Conservation (phyloP, 305 asterid genomes). For the Solanum aculeatissimum region DNA sequence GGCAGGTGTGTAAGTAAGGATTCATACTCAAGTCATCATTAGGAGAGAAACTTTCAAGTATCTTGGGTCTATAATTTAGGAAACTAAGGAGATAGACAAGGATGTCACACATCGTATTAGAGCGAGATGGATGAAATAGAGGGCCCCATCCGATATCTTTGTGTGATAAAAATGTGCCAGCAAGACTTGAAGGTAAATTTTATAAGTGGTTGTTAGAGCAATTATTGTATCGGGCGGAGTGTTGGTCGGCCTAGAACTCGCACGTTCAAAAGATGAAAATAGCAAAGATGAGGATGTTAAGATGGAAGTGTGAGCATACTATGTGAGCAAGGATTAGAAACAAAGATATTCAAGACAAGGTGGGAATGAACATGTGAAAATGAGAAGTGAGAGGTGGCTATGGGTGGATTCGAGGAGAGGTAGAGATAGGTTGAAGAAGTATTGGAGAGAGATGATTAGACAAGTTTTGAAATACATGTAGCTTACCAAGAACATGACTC, state of each 20-base stretch:
- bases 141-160: fast-evolving
- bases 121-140: not conserved
- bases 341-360: not conserved
- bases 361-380: too few species aligned
- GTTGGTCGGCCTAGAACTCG: not conserved
- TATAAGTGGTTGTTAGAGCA: not conserved
- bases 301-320: not conserved
- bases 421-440: not conserved
- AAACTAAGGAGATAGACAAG: not conserved
- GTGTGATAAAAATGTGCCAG: not conserved
- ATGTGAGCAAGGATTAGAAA: not conserved
- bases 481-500: not conserved
- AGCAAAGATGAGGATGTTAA: not conserved
- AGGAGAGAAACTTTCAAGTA: not conserved
- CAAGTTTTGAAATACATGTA: not conserved
- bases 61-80: not conserved
- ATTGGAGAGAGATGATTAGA: not conserved
- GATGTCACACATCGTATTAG: not conserved
- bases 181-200: not conserved
- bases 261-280: not conserved
- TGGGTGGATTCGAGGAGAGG: too few species aligned
- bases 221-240: not conserved
- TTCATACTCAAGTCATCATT: too few species aligned
- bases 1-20: too few species aligned
- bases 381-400: too few species aligned